phyloP scores from a whole-genome alignment of 1,284 basidiomycete species.

The Trametes hirsuta region DNA sequence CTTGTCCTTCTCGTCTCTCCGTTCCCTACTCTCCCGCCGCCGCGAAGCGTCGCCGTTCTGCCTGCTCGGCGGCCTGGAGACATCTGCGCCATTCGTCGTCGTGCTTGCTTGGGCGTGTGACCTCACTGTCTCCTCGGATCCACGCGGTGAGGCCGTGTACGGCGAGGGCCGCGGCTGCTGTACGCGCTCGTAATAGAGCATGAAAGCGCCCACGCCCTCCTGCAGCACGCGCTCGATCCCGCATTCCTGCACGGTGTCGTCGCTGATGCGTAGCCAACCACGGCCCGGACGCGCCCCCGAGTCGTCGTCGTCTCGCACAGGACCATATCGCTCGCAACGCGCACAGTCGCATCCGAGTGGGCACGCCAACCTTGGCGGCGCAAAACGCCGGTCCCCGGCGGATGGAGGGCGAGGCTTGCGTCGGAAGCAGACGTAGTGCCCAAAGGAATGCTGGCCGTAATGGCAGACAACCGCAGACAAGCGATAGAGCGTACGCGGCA shows the following conservation, averaged over 20 bases:
- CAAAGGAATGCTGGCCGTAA: conserved; percentile 87
- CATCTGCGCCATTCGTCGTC: conserved; percentile 22
- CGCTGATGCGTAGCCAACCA: conserved; percentile 86
- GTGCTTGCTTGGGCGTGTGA: conserved; percentile 35
- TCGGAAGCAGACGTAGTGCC: conserved; percentile 91
- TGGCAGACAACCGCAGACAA: conserved; percentile 86
- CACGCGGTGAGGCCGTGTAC: conserved; percentile 27
- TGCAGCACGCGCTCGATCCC: conserved; percentile 74
- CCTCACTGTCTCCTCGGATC: conserved; percentile 65
- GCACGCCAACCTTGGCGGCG: conserved; percentile 53
- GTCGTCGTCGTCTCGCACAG: conserved; percentile 42
- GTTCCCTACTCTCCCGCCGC: conserved; percentile 9
- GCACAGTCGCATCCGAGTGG: conserved; percentile 50
- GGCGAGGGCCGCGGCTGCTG: conserved; percentile 37
- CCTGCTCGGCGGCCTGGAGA: conserved; percentile 2
- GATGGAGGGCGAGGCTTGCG: conserved; percentile 64
- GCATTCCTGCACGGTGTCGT: conserved; percentile 81
- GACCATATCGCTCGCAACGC: conserved; percentile 44
- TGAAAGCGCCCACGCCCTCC: conserved; percentile 78
- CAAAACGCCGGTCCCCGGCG: conserved; percentile 37
- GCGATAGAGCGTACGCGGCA: conserved; percentile 72
- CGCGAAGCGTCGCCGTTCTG: conserved; percentile 5
- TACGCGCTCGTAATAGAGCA: conserved; percentile 90
- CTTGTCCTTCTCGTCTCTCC: conserved; percentile 10
- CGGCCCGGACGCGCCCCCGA: conserved; percentile 34